Conservation (phyloP, 345 rosid species). For the Citrus unshiu region DNA sequence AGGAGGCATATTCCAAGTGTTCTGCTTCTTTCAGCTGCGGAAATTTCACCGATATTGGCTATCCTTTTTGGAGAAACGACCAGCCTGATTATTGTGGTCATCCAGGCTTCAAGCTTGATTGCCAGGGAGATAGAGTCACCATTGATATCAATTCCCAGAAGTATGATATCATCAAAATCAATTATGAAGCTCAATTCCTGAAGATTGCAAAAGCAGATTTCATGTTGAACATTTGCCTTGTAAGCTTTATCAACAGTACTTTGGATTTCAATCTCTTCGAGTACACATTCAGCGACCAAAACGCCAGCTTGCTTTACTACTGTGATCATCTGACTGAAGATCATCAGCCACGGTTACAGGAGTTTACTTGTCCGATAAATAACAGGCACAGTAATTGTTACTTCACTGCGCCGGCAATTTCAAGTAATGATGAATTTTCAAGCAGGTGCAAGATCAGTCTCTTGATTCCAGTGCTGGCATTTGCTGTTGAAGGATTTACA, state of each 20-base stretch:
- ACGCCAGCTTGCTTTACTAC: slow-evolving; percentile 1
- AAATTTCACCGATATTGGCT: not conserved
- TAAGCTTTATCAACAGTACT: not conserved
- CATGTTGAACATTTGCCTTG: not conserved
- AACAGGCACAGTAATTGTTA: not conserved
- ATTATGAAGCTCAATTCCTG: not conserved
- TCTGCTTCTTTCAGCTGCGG: slow-evolving; percentile 4
- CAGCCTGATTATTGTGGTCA: slow-evolving; percentile 15
- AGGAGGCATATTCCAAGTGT: not conserved
- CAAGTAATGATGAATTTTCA: not conserved
- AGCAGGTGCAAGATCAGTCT: not conserved
- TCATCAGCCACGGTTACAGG: too few species aligned
- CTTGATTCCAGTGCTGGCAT: not conserved
- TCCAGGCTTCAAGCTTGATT: slow-evolving; percentile 14
- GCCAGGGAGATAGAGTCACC: not conserved
- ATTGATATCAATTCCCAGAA: not conserved
- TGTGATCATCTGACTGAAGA: not conserved
- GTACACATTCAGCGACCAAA: not conserved
- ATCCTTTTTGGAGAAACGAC: slow-evolving; percentile 15
- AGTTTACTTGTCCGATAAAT: not conserved
- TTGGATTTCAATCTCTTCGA: not conserved
- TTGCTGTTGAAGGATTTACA: not conserved
- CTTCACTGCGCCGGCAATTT: not conserved
- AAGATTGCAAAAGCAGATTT: slow-evolving; percentile 11
- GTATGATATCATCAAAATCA: slow-evolving; percentile 7